A percentile compares a stretch with the other conserved stretches of the same genome.
These are phyloP conservation scores for Saturnispora ahearnii DNA, from an alignment of 805 yeast genomes.

Conservation along the genomic window DNA sequence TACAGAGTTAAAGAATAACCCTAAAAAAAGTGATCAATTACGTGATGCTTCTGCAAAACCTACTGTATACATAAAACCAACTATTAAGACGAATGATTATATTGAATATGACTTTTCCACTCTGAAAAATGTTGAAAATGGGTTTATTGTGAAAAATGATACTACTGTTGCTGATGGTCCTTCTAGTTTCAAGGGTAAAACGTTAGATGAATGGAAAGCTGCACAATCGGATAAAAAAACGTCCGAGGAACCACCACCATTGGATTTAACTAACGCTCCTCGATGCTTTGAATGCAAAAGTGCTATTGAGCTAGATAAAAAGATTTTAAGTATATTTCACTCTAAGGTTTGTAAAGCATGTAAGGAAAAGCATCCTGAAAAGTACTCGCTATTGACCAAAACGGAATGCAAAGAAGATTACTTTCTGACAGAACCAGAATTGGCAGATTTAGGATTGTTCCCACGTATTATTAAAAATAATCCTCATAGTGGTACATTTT, in stretches of 20 bases:
- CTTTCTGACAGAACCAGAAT: slow-evolving; percentile 86
- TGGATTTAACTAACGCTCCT: slow-evolving; percentile 65
- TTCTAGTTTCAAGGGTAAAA: slow-evolving; percentile 22
- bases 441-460: slow-evolving; percentile 57
- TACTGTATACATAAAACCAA: slow-evolving; percentile 29
- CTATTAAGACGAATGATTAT: slow-evolving; percentile 53
- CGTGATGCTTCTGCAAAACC: slow-evolving; percentile 5
- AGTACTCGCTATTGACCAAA: slow-evolving; percentile 83
- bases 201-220: slow-evolving; percentile 48
- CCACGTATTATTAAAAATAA: slow-evolving; percentile 83
- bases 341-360: slow-evolving; percentile 77
- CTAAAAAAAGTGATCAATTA: background rate
- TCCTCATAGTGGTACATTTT: slow-evolving; percentile 84
- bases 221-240: slow-evolving; percentile 34
- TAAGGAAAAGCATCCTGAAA: slow-evolving; percentile 65
- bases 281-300: slow-evolving; percentile 70
- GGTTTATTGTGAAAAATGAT: slow-evolving; percentile 42
- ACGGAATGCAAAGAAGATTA: slow-evolving; percentile 94
- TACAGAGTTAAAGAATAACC: slow-evolving; percentile 7
- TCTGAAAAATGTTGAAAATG: slow-evolving; percentile 86
- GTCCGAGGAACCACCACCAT: slow-evolving; percentile 39
- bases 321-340: slow-evolving; percentile 58
- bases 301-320: slow-evolving; percentile 71
- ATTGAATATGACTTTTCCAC: slow-evolving; percentile 83
- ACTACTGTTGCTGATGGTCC: background rate